Conservation (phyloP, 371 early-diverging fungal species). For the Mortierella sp. region DNA sequence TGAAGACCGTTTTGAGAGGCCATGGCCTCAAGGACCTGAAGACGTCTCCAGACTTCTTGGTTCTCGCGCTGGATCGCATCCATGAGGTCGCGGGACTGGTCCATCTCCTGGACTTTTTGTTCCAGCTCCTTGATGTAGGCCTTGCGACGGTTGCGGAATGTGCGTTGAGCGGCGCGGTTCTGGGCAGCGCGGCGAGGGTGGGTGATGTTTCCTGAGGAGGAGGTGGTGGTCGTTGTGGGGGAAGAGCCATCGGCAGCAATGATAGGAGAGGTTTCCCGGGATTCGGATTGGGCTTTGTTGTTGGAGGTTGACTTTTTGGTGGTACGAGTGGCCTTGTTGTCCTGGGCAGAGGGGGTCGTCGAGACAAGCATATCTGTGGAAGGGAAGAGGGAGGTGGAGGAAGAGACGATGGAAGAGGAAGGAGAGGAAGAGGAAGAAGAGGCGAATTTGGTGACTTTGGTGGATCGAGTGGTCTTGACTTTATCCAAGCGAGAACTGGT, state of each 20-base stretch:
- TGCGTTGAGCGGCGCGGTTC: slow-evolving; percentile 78
- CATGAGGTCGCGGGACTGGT: slow-evolving; percentile 45
- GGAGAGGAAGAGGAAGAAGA: slow-evolving; percentile 13
- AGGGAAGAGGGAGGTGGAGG: slow-evolving; percentile 12
- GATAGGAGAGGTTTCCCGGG: slow-evolving; percentile 42
- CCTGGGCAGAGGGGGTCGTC: slow-evolving; percentile 1
- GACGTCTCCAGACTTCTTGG: slow-evolving; percentile 42
- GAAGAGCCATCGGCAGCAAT: slow-evolving; percentile 23
- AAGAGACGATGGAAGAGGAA: background rate
- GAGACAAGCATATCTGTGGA: slow-evolving; percentile 20
- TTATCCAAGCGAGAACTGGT: slow-evolving; percentile 45
- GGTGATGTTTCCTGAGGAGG: slow-evolving; percentile 42
- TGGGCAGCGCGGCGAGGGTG: slow-evolving; percentile 72
- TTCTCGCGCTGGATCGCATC: slow-evolving; percentile 34
- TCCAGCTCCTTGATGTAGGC: slow-evolving; percentile 78
- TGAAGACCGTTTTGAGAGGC: slow-evolving; percentile 23
- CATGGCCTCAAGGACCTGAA: slow-evolving; percentile 31
- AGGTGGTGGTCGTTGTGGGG: background rate
- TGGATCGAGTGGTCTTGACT: slow-evolving; percentile 43
- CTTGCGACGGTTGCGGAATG: slow-evolving; percentile 80
- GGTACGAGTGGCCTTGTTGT: slow-evolving; percentile 15
- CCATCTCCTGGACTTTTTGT: slow-evolving; percentile 60
- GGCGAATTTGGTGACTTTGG: slow-evolving; percentile 35
- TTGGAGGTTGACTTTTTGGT: slow-evolving; percentile 16
- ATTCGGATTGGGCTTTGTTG: slow-evolving; percentile 18